Conservation (phyloP, 495 filamentous ascomycete genomes). For the Cladorrhinum samala region DNA sequence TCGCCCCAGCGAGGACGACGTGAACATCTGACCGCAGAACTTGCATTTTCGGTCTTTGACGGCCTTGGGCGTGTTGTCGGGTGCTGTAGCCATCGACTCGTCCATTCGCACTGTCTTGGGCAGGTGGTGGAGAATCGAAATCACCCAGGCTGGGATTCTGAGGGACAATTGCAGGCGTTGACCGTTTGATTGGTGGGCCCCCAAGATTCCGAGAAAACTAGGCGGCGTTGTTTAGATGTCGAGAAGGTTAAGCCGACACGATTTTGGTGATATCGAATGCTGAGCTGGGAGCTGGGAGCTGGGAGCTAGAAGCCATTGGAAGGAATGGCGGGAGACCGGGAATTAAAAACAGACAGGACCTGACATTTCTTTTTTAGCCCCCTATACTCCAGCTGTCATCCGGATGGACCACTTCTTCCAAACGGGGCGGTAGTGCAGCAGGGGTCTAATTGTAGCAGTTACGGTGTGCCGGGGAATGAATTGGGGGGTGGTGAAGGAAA, state of each 20-base stretch:
- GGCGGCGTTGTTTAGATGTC: slow-evolving; percentile 5
- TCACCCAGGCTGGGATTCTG: not conserved
- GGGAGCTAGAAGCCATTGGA: not conserved
- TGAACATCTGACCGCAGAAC: slow-evolving; percentile 80
- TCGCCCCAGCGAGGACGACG: slow-evolving; percentile 85
- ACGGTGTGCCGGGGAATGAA: not conserved
- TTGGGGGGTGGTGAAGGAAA: not conserved
- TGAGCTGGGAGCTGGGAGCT: too few relatives aligned
- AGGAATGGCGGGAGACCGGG: not conserved
- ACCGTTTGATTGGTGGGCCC: too few relatives aligned
- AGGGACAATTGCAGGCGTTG: too few relatives aligned
- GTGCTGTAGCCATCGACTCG: too few relatives aligned
- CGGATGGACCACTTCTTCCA: not conserved
- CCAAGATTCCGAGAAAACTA: too few relatives aligned
- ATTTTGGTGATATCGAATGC: too few relatives aligned
- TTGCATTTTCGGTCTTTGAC: slow-evolving; percentile 77
- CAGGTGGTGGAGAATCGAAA: not conserved
- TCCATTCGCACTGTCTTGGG: too few relatives aligned
- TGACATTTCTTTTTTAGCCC: slow-evolving; percentile 5
- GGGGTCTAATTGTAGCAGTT: not conserved
- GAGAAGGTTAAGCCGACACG: too few relatives aligned
- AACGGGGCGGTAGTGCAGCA: not conserved
- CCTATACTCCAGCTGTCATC: not conserved
- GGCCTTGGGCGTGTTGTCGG: slow-evolving; percentile 32
- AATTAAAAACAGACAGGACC: slow-evolving; percentile 1